Evolutionary conservation across 2,329 filamentous ascomycete genomes (phyloP), one percentile per base, ranked within the genome.

Genomic region (Teratosphaeria zuluensis): DNA sequence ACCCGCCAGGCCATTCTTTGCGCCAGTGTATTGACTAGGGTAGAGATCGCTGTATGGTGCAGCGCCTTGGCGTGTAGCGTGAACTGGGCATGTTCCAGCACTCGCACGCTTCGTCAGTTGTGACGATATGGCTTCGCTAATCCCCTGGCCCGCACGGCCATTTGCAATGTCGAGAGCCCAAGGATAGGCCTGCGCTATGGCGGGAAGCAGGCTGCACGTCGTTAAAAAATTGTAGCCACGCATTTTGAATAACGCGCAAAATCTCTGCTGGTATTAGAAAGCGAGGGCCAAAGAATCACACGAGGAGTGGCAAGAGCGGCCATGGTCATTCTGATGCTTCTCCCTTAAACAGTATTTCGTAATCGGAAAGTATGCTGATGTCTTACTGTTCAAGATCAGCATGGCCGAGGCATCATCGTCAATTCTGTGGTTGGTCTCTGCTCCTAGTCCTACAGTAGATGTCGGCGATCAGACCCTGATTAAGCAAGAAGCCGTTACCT

Each of bases 1-100:
- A 3, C 75, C 75, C 16, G 69, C 72, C 8, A 66, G 32, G 12
- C 60, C 60, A 28, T 59, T 56, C 31, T 56, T 53, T 16, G 60
- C 60, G 32, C 55, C 46, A 54, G 51, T 58, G 35, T 58, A 58
- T 9, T 48, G 48, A 38, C 56, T 58, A 3, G 56, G 56, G 31
- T 58, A 58, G 56, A 46, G 21, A 6, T 42, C 51, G 52, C 12
- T 58, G 32, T 58, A 58, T 9, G 56, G 56, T 19, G 56, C 56
- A 12, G 56, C 56, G 12, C 56, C 56, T 35, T 58, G 33, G 24
- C 56, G 51, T 19, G 52, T 46, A 9, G 28, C 33, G 24, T 56
- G 35, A 19, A 24, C 19, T 48, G 54, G 54, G 16, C 54, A 56
- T 48, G 19, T 24, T 8, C 42, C 42, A 19, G 42, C 42, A 21